Evolutionary conservation across 805 yeast genomes (phyloP), one percentile per base, ranked within the genome.

Genomic region (Starmera dryadoides): DNA sequence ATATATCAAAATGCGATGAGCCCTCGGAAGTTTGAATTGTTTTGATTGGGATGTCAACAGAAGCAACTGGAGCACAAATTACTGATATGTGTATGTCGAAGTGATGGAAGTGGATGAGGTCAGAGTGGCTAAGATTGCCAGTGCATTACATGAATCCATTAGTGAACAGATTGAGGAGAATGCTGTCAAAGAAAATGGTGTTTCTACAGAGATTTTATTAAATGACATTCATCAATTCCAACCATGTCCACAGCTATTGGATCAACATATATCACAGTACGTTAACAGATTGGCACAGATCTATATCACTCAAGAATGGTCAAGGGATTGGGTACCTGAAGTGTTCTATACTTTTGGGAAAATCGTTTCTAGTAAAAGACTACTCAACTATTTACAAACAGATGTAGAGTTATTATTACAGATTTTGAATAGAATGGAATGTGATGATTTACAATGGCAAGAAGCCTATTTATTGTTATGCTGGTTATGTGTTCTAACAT

Each of bases 401-500:
- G 80, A 83, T 38, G 73, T 83, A 2, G 60, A 66, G 40, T 49
- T 73, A 14, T 55, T 86, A 6, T 64, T 69, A 0, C 41, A 46
- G 3, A 55, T 74, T n/a, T 16, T 69, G 1, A 30, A 37, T 4
- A 42, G 48, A 17, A 40, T 71, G 10, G 49, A 42, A 6, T 8
- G 21, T 1, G 37, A 41, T 6, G 30, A 32, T 6, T 12, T 43
- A 7, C 35, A 52, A 39, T 77, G 82, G 85, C 65, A 70, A 36
- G 64, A 64, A 23, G 53, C 61, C 28, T 79, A 64, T 41, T 58
- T 80, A 10, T 52, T 78, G 32, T 58, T 87, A 8, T 62, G 83
- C 3, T 89, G 96, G 95, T 66, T 86, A 9, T 71, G 81, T 0
- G 75, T 81, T 9, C 60, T 88, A 18, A 71, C 79, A 0, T 61